Evolutionary conservation across 768 basidiomycete genomes (phyloP).

Genomic region (Auricularia auricula-judae): DNA sequence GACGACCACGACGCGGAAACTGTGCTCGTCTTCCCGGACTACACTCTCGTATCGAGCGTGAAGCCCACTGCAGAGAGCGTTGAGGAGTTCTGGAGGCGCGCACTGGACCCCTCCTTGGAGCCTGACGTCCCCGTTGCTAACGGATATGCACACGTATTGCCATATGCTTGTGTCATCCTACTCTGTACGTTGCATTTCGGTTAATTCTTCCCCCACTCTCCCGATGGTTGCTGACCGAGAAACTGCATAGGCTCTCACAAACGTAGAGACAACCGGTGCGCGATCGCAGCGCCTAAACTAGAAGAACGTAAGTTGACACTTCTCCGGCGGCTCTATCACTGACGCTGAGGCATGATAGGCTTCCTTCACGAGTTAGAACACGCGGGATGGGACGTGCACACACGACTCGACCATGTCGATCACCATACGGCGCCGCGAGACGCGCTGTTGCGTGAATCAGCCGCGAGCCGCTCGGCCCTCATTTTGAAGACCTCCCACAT

Average conservation of each 20-base stretch:
- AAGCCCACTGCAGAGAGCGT: background rate
- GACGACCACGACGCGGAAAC: conserved; percentile 55
- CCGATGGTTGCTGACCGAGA: background rate
- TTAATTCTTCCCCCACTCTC: background rate
- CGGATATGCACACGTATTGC: conserved; percentile 57
- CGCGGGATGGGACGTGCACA: conserved; percentile 70
- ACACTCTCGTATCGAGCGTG: conserved; percentile 69
- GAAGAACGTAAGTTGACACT: conserved; percentile 45
- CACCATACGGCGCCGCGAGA: conserved; percentile 40
- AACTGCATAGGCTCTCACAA: conserved; percentile 79
- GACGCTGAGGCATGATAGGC: conserved; percentile 26
- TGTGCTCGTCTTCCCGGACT: conserved; percentile 88
- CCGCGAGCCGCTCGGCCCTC: conserved; percentile 53
- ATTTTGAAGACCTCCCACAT: conserved; percentile 84
- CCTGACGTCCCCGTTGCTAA: conserved; percentile 27
- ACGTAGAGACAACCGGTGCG: conserved; percentile 83
- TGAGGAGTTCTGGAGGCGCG: conserved; percentile 50
- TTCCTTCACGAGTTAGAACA: conserved; percentile 51
- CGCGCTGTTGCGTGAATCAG: conserved; percentile 26
- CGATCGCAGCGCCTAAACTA: conserved; percentile 75
- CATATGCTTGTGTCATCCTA: conserved; percentile 86
- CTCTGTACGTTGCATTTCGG: conserved; percentile 49
- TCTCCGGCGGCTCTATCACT: conserved; percentile 10
- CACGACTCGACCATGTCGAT: conserved; percentile 55
- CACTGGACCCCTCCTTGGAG: conserved; percentile 46